Base-by-base conservation (phyloP, 495 filamentous ascomycete genomes). In the Xylaria curta region DNA sequence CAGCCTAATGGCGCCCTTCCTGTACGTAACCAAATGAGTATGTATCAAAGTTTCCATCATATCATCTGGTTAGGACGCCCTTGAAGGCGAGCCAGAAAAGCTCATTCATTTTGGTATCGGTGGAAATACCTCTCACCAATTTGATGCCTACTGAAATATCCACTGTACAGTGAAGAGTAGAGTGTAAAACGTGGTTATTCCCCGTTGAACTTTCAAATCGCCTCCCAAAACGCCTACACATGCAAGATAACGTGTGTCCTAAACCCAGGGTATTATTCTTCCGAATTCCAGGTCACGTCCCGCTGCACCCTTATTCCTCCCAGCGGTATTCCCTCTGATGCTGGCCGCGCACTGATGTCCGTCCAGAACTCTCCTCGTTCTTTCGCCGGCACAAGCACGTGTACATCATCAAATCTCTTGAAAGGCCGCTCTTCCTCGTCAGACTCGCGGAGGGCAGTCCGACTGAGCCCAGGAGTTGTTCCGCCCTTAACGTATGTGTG, bases 301-400 rank as follows among this genome's bases (percentile, higher is more conserved):
- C 69, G 49, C 69, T 71, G 69, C 0, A 71, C 69, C 46, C 69
- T 28, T 47, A 71, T 71, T 10, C n/a, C 44, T 2, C 46, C 69
- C 13, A 21, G 9, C 40, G 61, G 61, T 40, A 71, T 24, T 21
- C 53, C 47, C 24, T 44, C 40, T 24, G 69, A 71, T 8, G 33
- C 62, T 10, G 69, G 69, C 40, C 69, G 61, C 26, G 69, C 69
- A n/a, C 61, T 71, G 49, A 71, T 71, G 46, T 71, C 62, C 0
- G 69, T 71, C 61, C 62, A 71, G 36, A 71, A 71, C 19, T 58
- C 62, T 2, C 69, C 69, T 1, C 69, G 51, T 28, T 60, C 69
- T 42, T 66, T 71, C 1, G 69, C 60, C 28, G 69, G 69, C 40
- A 66, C 61, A 12, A 71, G 62, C 26, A 66, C 44, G 1, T 66